Evolutionary conservation across 192 early-diverging fungal genomes (phyloP), one percentile per base, ranked within the genome.

Genomic region (Mortierella alpina): DNA sequence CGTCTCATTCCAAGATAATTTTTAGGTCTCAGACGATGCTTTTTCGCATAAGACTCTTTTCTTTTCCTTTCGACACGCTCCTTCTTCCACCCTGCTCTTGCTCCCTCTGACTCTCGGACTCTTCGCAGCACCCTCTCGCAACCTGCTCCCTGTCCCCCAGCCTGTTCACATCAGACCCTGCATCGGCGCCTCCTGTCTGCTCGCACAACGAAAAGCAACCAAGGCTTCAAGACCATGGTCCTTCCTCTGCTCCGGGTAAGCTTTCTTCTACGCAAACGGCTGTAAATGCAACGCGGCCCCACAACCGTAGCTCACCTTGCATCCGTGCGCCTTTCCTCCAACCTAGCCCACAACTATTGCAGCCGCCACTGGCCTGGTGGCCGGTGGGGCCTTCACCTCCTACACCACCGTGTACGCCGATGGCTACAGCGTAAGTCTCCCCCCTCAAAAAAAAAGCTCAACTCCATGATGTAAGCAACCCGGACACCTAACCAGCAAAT

Each of bases 401-500:
- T 68, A 72, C 60, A 80, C 70, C 7, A 68, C 66, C 39, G 70
- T 80, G 15, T 72, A 80, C 59, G 70, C 77, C 13, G 70, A 72
- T 41, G 70, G 68, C 17, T 66, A 66, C 61, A 63, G 68, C 41
- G 66, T 80, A 72, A 59, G 62, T 61, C 0, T 10, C 10, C 1
- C 22, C 10, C 6, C n/a, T 22, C 17, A 57, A 60, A 9, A 57
- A 57, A 57, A 57, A 18, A 57, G 14, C 14, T 22, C 9, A 59
- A 6, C 40, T 59, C 23, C 15, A 40, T 6, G 12, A 42, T 31
- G 53, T 22, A n/a, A 15, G 15, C 15, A n/a, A 55, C 4, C 6
- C 15, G 53, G 14, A 54, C 1, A 22, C 8, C 15, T 15, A 2
- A 7, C 15, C 15, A n/a, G 23, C 31, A 31, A 31, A 31, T 31